A percentile compares a stretch with the other conserved stretches of the same genome.
These are phyloP conservation scores for Talaromyces wortmannii DNA, from an alignment of 495 filamentous ascomycete species.

Conservation along the genomic window DNA sequence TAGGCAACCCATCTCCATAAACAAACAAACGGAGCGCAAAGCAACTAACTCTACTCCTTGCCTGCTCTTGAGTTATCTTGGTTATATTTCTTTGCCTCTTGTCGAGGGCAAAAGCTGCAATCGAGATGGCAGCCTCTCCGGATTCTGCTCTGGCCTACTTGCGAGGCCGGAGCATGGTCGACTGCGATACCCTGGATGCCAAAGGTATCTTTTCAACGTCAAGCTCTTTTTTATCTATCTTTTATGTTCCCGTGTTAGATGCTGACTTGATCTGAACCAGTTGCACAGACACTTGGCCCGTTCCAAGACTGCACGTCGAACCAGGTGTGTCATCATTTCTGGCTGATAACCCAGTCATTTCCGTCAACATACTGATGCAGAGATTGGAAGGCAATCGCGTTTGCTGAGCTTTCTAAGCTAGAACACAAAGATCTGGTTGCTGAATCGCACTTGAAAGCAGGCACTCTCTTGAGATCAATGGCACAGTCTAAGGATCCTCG, in stretches of 20 bases:
- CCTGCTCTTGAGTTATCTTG: no score
- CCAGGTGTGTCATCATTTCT: constrained; percentile 32
- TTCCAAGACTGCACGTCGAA: constrained; percentile 65
- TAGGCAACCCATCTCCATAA: no score
- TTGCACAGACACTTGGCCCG: constrained; percentile 48
- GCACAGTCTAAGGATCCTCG: constrained; percentile 8
- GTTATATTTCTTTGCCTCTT: no score
- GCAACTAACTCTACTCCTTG: no score
- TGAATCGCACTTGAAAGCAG: constrained; percentile 35
- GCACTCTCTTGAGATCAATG: constrained; percentile 10
- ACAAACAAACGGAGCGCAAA: no score
- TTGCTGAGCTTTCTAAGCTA: constrained; percentile 48
- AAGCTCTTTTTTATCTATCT: background rate
- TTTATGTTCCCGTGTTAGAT: background rate
- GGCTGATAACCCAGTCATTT: background rate
- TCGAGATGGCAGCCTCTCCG: background rate
- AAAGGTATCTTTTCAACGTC: constrained; percentile 26
- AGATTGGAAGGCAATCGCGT: constrained; percentile 47
- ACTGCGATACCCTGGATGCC: constrained; percentile 55
- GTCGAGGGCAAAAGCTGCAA: background rate
- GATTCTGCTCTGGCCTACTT: constrained; percentile 11
- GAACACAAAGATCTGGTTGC: constrained; percentile 35
- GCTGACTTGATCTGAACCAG: constrained; percentile 7
- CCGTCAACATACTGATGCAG: background rate
- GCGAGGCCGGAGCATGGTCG: constrained; percentile 44